Evolutionary conservation across 768 basidiomycete species (phyloP).

Genomic region (Pulveroboletus ravenelii): DNA sequence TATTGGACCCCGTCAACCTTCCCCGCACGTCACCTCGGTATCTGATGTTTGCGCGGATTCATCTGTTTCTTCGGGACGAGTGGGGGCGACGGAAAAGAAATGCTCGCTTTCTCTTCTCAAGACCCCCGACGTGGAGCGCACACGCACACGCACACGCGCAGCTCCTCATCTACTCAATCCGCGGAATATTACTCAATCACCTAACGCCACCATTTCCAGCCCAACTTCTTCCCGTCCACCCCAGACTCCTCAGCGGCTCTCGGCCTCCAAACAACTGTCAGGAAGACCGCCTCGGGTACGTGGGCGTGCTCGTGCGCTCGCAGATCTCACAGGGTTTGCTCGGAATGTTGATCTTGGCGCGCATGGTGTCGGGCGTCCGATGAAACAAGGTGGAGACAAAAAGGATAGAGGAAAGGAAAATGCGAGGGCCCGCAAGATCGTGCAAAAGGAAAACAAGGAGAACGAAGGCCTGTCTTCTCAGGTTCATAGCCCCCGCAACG

Average conservation of each 20-base stretch:
- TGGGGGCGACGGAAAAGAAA: constrained; percentile 4
- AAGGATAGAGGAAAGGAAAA: constrained; percentile 27
- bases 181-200: constrained; percentile 2
- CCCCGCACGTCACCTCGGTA: constrained; percentile 8
- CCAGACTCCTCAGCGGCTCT: constrained; percentile 5
- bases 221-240: constrained; percentile 16
- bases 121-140: constrained; percentile 5
- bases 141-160: constrained; percentile 18
- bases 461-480: constrained; percentile 12
- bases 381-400: constrained; percentile 23
- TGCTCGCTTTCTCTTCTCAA: neutral
- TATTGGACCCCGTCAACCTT: constrained; percentile 18
- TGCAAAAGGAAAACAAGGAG: constrained; percentile 29
- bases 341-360: constrained; percentile 30
- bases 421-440: constrained; percentile 3
- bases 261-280: constrained; percentile 19
- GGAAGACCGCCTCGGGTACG: constrained; percentile 27
- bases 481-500: constrained; percentile 7
- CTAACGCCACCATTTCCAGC: constrained; percentile 21
- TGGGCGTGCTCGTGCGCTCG: constrained; percentile 31
- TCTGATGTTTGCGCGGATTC: constrained; percentile 1
- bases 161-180: neutral
- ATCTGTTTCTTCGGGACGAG: neutral
- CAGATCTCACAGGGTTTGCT: constrained; percentile 37
- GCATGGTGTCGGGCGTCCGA: constrained; percentile 24